Base-by-base conservation (phyloP, 345 rosid genomes). In the Lepidium africanum region DNA sequence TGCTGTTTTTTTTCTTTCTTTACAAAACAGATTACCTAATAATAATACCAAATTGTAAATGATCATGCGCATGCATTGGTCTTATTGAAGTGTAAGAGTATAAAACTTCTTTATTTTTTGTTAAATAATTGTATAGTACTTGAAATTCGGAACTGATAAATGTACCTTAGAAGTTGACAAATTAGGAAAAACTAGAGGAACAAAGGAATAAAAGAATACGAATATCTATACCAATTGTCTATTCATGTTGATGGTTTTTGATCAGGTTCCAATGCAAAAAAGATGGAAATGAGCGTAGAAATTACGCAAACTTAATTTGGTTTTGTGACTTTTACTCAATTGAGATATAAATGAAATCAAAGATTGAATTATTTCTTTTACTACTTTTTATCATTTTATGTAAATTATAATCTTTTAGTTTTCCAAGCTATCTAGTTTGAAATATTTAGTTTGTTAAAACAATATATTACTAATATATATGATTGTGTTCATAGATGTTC, bases 221-320 rank as follows among this genome's bases (percentile, higher is more conserved):
- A 72, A 55, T 63, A 63, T 63, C 32, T 7, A 23, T 45, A 63
- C 57, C 63, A 62, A 61, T 54, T 63, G 70, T 71, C 76, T 21
- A 55, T 43, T 63, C 49, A 54, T 62, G 33, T 45, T 63, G 70
- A 71, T 63, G 47, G 41, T 19, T 30, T 30, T 30, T 71, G 15
- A 71, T 71, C 76, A 71, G 70, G 42, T 72, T 72, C 76, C 76
- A 25, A 72, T 72, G 69, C 69, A 8, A 53, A 45, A 65, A 63
- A 46, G 42, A 5, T 37, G 55, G 3, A 54, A 45, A 46, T 1
- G 35, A 46, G 70, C 76, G 64, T 72, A 54, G 42, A 55, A 63
- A 63, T 25, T 63, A 72, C 70, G 76, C 76, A 55, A 45, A 5
- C 30, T 46, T 43, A 45, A 33, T 46, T 45, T 37, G 13, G 16